phyloP scores from a whole-genome alignment of 2,329 filamentous ascomycete genomes.

The Fusarium multiceps region DNA sequence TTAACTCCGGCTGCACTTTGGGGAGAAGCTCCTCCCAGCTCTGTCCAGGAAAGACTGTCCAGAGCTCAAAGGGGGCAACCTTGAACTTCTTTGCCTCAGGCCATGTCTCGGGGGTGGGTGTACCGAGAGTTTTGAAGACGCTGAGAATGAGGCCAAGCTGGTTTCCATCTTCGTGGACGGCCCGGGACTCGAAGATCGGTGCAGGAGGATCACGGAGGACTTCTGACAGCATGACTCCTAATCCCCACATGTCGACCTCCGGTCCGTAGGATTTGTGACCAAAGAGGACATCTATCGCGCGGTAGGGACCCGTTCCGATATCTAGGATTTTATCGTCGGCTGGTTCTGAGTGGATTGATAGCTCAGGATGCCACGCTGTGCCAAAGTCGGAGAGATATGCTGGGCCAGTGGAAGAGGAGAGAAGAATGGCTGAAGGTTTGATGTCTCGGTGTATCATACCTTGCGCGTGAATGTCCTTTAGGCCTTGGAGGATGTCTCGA shows the following conservation, averaged over 20 bases:
- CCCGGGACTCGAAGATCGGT: slow-evolving; percentile 85
- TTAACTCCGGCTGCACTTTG: slow-evolving; percentile 65
- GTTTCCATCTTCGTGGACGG: slow-evolving; percentile 80
- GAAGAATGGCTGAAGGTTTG: slow-evolving; percentile 89
- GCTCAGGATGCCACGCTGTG: slow-evolving; percentile 80
- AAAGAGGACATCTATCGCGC: slow-evolving; percentile 90
- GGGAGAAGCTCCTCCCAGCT: slow-evolving; percentile 78
- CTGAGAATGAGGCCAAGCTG: slow-evolving; percentile 91
- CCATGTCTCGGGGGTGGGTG: slow-evolving; percentile 83
- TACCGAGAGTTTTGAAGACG: slow-evolving; percentile 92
- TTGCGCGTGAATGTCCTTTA: slow-evolving; percentile 76
- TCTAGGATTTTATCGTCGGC: slow-evolving; percentile 83
- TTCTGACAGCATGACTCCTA: slow-evolving; percentile 87
- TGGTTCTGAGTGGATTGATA: slow-evolving; percentile 71
- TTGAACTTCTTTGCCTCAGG: slow-evolving; percentile 77
- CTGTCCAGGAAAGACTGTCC: slow-evolving; percentile 75
- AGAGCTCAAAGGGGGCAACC: slow-evolving; percentile 90
- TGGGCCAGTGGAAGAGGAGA: slow-evolving; percentile 74
- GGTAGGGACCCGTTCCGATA: slow-evolving; percentile 91
- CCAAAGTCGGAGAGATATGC: slow-evolving; percentile 92
- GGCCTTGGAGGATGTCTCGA: slow-evolving; percentile 74
- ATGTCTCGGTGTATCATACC: slow-evolving; percentile 93
- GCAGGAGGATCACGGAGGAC: slow-evolving; percentile 64
- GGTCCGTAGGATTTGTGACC: slow-evolving; percentile 78
- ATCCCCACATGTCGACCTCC: slow-evolving; percentile 88